Base-by-base conservation (phyloP, 1,139 yeast species). In the Tardiomyces digboiensis region DNA sequence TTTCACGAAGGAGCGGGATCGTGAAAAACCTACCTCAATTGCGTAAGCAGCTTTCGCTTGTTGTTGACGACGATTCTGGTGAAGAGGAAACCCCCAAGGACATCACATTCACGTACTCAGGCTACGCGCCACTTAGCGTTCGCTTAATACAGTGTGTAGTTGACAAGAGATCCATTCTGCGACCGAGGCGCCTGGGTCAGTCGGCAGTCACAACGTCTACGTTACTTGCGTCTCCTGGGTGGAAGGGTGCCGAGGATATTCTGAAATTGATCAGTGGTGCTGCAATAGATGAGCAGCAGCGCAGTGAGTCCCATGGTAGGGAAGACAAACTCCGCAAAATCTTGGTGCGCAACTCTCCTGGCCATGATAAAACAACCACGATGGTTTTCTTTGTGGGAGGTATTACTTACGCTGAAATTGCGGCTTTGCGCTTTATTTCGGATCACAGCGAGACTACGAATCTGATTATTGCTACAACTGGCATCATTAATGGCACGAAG, bases 331-430 rank as follows among this genome's bases (percentile, higher is more conserved):
- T 65, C 21, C 56, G 66, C 8, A 60, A 63, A 33, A 59, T 65
- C 33, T 52, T 57, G 45, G 53, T 51, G 40, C 57, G 59, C 42
- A 65, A 54, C 49, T 55, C 54, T 21, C 60, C 55, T 44, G 54
- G 57, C 10, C 48, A 49, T 47, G 54, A 52, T 50, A 59, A 52
- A 49, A 64, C 60, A 16, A 60, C 61, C 19, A 65, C 60, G 26
- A 68, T 70, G 57, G 75, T 75, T 42, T 71, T 82, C 29, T 65
- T 83, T 23, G 60, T 86, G 38, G 95, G 95, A 7, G 95, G 95
- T 0, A 67, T 85, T n/a, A 83, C 95, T 0, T 74, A 82, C 57
- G 75, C 87, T 13, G 95, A 86, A 59, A 66, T 85, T 12, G 73
- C 86, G 12, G 79, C 87, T 18, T 68, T 85, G 45, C 68, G 80